Base-by-base conservation (phyloP, 352 stramenopile genomes). In the Phytopythium kandeliae region DNA sequence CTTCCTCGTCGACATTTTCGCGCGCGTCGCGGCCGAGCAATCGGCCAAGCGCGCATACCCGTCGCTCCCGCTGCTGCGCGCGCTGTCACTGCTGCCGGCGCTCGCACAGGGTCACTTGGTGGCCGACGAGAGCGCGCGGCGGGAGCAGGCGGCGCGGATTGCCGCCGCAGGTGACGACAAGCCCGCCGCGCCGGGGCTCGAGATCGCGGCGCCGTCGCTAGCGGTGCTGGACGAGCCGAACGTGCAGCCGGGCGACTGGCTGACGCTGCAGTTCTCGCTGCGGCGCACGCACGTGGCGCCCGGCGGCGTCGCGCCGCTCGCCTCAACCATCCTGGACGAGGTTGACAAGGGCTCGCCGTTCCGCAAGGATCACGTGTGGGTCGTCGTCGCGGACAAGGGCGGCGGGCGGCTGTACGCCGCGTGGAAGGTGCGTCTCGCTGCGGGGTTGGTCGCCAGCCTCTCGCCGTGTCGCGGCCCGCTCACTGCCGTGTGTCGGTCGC, bases 1-100 rank as follows among this genome's bases (percentile, higher is more conserved):
- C 16, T 93, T 86, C 55, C 59, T 93, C 1, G 63, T 90, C 34
- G 78, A 93, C 57, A 82, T 87, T 30, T 91, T 88, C 44, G 72
- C 81, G 5, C 62, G 56, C 11, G 62, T 89, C 12, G 76, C 69
- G 4, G 70, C 71, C 2, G 74, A 90, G 58, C 63, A 87, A 46
- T 81, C 78, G 37, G 64, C 88, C 50, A 85, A 86, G 55, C 76
- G 81, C 17, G 76, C 70, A 31, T 89, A 86, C 47, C 65, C 74
- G 40, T 57, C 66, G 0, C 54, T 82, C 15, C 67, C 79, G 19
- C 44, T 93, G 34, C 45, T 78, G 36, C 79, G 75, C 35, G 67
- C 74, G 11, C 58, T 93, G 21, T 75, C 69, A 17, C 51, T 93
- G 43, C 60, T 88, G n/a, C 75, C 80, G 13, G 83, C 74, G n/a